These are phyloP conservation scores for Colletotrichum siamense DNA, from an alignment of 2,329 filamentous ascomycete species.

Conservation along the genomic window DNA sequence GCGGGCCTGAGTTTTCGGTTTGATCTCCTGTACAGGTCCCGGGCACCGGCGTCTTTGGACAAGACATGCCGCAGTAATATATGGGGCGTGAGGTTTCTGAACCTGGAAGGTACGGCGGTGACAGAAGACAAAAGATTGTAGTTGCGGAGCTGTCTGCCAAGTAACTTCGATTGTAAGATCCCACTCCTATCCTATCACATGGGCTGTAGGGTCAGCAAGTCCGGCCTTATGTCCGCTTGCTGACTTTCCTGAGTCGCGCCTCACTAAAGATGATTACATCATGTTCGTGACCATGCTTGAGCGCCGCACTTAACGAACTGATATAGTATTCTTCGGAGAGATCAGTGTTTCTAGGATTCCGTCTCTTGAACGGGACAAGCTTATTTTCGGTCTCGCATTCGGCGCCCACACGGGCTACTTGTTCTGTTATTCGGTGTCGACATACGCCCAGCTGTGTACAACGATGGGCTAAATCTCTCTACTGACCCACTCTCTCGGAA, in stretches of 20 bases:
- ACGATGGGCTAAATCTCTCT: background rate
- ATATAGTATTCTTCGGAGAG: background rate
- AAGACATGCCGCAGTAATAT: too few species aligned
- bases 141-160: background rate
- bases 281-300: background rate
- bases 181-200: background rate
- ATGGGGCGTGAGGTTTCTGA: too few species aligned
- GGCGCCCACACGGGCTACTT: background rate
- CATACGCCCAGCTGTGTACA: background rate
- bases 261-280: background rate
- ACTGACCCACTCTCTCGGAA: background rate
- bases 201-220: background rate
- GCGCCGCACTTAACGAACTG: background rate
- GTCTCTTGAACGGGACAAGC: too few species aligned
- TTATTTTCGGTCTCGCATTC: background rate
- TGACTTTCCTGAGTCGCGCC: background rate
- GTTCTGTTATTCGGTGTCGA: background rate
- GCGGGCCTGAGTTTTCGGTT: too few species aligned
- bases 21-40: too few species aligned
- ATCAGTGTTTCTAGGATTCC: fast-evolving
- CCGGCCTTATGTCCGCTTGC: background rate
- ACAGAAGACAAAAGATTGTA: background rate
- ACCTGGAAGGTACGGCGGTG: background rate
- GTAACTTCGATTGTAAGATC: background rate
- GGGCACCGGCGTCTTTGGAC: too few species aligned